Evolutionary conservation across 768 basidiomycete species (phyloP).

Genomic region (Mycena galericulata): DNA sequence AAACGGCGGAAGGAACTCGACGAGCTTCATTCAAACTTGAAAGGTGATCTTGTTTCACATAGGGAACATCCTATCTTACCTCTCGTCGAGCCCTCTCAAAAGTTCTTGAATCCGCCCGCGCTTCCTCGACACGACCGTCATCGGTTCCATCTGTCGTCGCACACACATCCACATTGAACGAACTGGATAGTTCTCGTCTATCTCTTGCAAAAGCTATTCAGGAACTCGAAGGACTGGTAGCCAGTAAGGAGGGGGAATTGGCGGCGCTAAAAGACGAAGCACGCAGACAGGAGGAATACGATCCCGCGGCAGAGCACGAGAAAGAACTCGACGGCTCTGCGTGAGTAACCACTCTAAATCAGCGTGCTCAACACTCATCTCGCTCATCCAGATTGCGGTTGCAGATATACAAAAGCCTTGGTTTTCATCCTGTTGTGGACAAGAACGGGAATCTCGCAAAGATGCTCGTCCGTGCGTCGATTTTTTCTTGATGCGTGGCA

Average conservation of each 20-base stretch:
- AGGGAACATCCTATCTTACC: conserved; percentile 2
- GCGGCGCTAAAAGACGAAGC: conserved; percentile 75
- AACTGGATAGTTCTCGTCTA: conserved; percentile 71
- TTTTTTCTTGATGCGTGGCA: neutral
- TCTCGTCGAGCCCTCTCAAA: conserved; percentile 66
- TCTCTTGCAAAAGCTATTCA: conserved; percentile 81
- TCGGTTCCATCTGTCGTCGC: conserved; percentile 76
- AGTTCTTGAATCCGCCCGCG: conserved; percentile 74
- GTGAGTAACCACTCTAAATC: conserved; percentile 56
- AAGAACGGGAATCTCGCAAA: conserved; percentile 63
- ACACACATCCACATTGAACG: conserved; percentile 71
- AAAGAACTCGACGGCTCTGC: conserved; percentile 74
- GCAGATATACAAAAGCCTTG: conserved; percentile 76
- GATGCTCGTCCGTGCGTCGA: conserved; percentile 75
- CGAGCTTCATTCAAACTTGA: conserved; percentile 72
- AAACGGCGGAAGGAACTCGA: conserved; percentile 76
- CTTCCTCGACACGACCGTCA: conserved; percentile 76
- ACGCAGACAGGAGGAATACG: conserved; percentile 70
- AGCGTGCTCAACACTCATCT: conserved; percentile 11
- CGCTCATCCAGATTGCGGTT: conserved; percentile 66
- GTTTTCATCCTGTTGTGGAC: conserved; percentile 75
- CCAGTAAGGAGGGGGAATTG: conserved; percentile 78
- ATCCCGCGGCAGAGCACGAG: conserved; percentile 80
- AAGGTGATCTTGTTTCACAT: conserved; percentile 55
- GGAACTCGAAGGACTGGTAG: conserved; percentile 73